Evolutionary conservation across 2,329 filamentous ascomycete genomes (phyloP).

Genomic region (Verticillium nubilum): DNA sequence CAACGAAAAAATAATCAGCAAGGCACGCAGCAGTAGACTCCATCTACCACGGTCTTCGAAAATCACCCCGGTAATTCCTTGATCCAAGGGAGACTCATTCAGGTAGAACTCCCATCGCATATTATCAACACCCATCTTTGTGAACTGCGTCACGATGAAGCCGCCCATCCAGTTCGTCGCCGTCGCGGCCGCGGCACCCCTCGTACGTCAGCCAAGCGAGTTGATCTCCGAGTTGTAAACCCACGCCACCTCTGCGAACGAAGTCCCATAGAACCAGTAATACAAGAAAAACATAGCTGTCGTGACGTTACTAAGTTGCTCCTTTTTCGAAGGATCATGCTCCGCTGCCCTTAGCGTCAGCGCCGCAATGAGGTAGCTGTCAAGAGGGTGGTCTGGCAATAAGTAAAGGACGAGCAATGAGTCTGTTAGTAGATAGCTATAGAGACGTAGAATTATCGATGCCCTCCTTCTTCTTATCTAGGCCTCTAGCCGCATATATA

Average conservation of each 20-base stretch:
- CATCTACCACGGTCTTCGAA: too few species aligned
- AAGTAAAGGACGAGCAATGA: too few species aligned
- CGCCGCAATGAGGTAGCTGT: conserved; percentile 32
- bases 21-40: too few species aligned
- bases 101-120: conserved; percentile 36
- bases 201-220: conserved; percentile 32
- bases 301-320: conserved; percentile 29
- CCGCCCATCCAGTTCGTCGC: conserved; percentile 38
- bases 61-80: too few species aligned
- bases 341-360: conserved; percentile 24
- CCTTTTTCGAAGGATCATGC: conserved; percentile 20
- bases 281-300: conserved; percentile 38
- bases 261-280: conserved; percentile 34
- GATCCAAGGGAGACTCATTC: conserved; percentile 19
- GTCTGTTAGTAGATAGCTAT: too few species aligned
- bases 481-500: too few species aligned
- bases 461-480: too few species aligned
- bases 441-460: too few species aligned
- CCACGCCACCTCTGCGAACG: conserved; percentile 32
- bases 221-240: conserved; percentile 37
- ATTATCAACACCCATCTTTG: conserved; percentile 33
- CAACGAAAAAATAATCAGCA: too few species aligned
- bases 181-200: conserved; percentile 36
- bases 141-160: conserved; percentile 38
- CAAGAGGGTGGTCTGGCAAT: too few species aligned